Conservation (phyloP, 2,329 filamentous ascomycete genomes). For the Ascochyta lentis region DNA sequence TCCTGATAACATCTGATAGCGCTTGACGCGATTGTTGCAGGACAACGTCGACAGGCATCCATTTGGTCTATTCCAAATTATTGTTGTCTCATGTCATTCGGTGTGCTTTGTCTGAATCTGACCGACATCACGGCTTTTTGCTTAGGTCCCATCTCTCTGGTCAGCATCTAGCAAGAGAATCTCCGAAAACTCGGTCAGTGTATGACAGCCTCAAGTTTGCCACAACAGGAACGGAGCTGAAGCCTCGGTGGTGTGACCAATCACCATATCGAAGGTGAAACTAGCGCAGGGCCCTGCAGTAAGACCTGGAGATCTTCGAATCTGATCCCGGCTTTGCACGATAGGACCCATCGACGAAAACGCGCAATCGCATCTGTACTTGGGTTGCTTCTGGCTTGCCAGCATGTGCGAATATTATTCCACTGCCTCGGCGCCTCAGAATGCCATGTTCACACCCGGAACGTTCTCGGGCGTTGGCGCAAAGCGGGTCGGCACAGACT, state of each 20-base stretch:
- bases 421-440: neutral
- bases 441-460: slow-evolving; percentile 1
- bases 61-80: too few relatives aligned
- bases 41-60: neutral
- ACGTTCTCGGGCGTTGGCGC: neutral
- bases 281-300: slow-evolving; percentile 8
- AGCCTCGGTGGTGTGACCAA: slow-evolving; percentile 7
- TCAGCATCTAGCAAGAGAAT: neutral
- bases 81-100: neutral
- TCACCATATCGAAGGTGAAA: slow-evolving; percentile 2
- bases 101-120: neutral
- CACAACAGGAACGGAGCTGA: slow-evolving; percentile 14
- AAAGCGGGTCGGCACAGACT: slow-evolving; percentile 16
- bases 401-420: neutral
- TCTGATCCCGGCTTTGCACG: slow-evolving; percentile 13
- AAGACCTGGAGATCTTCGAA: neutral
- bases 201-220: slow-evolving; percentile 14
- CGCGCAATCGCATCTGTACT: neutral
- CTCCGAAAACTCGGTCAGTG: slow-evolving; percentile 7
- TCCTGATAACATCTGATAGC: slow-evolving; percentile 4
- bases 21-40: neutral
- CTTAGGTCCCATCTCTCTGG: neutral
- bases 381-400: too few relatives aligned
- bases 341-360: neutral
- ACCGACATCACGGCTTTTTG: neutral